Evolutionary conservation across 2,329 filamentous ascomycete genomes (phyloP), one percentile per base, ranked within the genome.

Genomic region (Tolypocladium endophyticum): DNA sequence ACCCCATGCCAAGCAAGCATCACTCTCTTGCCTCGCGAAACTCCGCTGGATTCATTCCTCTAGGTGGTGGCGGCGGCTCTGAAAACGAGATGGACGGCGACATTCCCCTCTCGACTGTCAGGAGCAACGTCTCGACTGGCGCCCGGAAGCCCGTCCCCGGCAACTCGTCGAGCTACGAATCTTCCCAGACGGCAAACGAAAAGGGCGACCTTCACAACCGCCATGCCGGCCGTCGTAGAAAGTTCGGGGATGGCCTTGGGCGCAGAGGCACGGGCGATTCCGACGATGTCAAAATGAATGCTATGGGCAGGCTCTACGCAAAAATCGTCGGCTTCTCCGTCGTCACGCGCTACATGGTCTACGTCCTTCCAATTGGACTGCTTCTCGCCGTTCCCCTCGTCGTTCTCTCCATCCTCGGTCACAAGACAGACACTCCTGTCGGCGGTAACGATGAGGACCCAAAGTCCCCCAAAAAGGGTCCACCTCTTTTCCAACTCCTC

Each of bases 341-440:
- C 63, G 67, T 88, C 62, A 87, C 84, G 4, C 79, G 87, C 55
- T 89, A 89, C 68, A 74, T 88, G 55, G 78, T 89, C 63, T 89
- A 89, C 68, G 80, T 89, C 63, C 73, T 86, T 30, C 87, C 87
- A 6, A 74, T 89, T 36, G 84, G 79, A 54, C 61, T 86, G 20
- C 67, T 87, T 33, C 77, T 90, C 57, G 84, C 84, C 9, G 69
- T 85, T 7, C 87, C 87, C 16, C 76, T 89, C 41, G 74, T 87
- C 57, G 74, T 87, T 25, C 74, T 85, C 20, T 70, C 77, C 14
- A 67, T 78, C 30, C 77, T 76, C 1, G 77, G 71, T 55, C 71
- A 76, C 58, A 68, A 69, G 41, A 38, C 68, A n/a, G 69, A 77
- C 35, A 65, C 78, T 35, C 64, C 60, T 3, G 69, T 81, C 18